Base-by-base conservation (phyloP, 2,329 filamentous ascomycete species). In the Ophiocordyceps unilateralis region DNA sequence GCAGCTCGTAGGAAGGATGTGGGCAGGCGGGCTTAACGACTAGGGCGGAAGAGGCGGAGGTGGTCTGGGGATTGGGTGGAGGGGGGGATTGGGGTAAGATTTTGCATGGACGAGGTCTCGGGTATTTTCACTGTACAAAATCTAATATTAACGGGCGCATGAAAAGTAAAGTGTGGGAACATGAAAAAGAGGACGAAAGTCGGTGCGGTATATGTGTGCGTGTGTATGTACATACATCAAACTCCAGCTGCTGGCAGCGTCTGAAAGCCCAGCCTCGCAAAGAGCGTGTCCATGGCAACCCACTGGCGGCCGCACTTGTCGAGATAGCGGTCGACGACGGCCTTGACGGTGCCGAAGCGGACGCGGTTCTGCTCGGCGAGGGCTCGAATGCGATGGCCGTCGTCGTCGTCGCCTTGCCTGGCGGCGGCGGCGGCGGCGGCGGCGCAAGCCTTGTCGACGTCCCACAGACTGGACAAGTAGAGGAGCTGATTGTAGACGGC, bases 401-500 rank as follows among this genome's bases (percentile, higher is more conserved):
- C 72, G 48, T 77, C 66, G 58, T 63, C 46, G 61, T 58, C 19
- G 67, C 72, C 48, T 65, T 68, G 39, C n/a, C n/a, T n/a, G n/a
- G n/a, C n/a, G n/a, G n/a, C n/a, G n/a, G n/a, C n/a, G n/a, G n/a
- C n/a, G n/a, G n/a, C n/a, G 7, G 9, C 9, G 12, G 24, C 24
- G 12, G 53, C 55, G 49, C 76, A 75, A 14, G 82, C 82, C 63
- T 84, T 86, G 48, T 96, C 88, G 3, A 93, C 82, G 60, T 98
- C 88, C 69, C 87, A 98, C 44, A 96, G 63, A 41, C 73, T 73
- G 24, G 82, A 74, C 58, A 88, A 83, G 65, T 94, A 98, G 43
- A 96, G 65, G 36, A 98, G 69, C 63, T 98, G 91, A 60, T 93
- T 96, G 65, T 95, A 96, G 46, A 96, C 72, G 54, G 82, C 81